Base-by-base conservation (phyloP, 2,329 filamentous ascomycete species). In the Fusarium sp. region DNA sequence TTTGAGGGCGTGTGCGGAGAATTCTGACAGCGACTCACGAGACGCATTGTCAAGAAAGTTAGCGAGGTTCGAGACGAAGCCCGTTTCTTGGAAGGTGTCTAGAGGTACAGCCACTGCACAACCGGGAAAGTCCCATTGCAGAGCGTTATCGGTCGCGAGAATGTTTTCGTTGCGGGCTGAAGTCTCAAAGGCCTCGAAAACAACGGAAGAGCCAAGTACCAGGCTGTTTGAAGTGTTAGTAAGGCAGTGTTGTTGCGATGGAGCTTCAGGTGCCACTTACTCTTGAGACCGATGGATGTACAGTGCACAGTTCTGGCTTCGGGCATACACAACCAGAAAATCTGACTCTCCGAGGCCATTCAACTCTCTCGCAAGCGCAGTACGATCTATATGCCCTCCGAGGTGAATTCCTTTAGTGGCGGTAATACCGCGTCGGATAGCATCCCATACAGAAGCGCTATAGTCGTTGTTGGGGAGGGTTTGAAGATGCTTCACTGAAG, bases 101-200 rank as follows among this genome's bases (percentile, higher is more conserved):
- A 76, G 69, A 0, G 87, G 79, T 5, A 91, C 72, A 0, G 82
- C 79, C 0, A 86, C 84, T 0, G 86, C 83, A 18, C 77, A 78
- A 0, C 85, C 87, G 0, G 90, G 90, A 66, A 92, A 92, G 20
- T 85, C 82, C 84, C 89, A 89, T 59, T 80, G 72, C 0, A 92
- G 76, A 3, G 88, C 84, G 27, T 82, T 82, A 22, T 85, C 77
- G 0, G 86, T 77, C 1, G 82, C 82, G 3, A 91, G 79, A 1
- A 90, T 85, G 16, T 83, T 78, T 45, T 86, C 81, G 2, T 85
- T 86, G 1, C 75, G 74, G 0, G 90, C 81, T 0, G 88, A 89
- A 0, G 85, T 82, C 74, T 92, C 89, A 58, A 91, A 91, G 0
- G 82, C 82, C 75, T 92, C 90, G 48, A 59, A 88, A 20, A 70